Base-by-base conservation (phyloP, 768 basidiomycete species). In the Boletus vinaceobasis region DNA sequence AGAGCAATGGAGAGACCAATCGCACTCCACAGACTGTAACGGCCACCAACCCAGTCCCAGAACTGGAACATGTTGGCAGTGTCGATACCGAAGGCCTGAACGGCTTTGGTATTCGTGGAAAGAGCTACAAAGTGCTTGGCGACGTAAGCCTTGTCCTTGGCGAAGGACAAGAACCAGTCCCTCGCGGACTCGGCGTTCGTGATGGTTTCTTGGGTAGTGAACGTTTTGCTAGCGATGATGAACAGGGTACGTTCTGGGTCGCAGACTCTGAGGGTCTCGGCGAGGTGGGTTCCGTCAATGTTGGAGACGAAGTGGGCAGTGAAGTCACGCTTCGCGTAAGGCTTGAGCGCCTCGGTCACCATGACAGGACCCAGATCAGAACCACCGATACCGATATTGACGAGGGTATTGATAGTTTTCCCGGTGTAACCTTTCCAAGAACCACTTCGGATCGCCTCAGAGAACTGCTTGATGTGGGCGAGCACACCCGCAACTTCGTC, bases 41-140 rank as follows among this genome's bases (percentile, higher is more conserved):
- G 85, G 27, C 97, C 97, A 58, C 97, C 97, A 59, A 99, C 97
- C 97, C 97, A 99, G 74, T 98, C 97, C 96, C 96, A 99, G 84
- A 99, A 98, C 69, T 89, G 86, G 84, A 99, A 99, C 95, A 99
- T 99, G 77, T 98, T 98, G 62, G 81, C 80, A 56, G 85, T 72
- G 43, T 87, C 79, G 66, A 99, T 99, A 39, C 97, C 97, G 66
- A 99, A 99, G 3, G 80, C 84, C 17, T 91, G 90, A 52, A 98
- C 97, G 11, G 90, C 93, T 68, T 86, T 82, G 48, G 93, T 93
- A 74, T 99, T 99, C 53, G 97, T 99, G 65, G 91, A 94, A 54
- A 99, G 85, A 4, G 97, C 97, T 38, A 98, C 95, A 69, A 99
- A 99, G 78, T 99, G 97, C 77, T 98, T 98, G 57, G 96, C 93